A percentile compares a stretch with the other conserved stretches of the same genome.
Evolutionary conservation across 805 yeast species (phyloP).

Genomic region (Sugiyamaella lignohabitans): DNA sequence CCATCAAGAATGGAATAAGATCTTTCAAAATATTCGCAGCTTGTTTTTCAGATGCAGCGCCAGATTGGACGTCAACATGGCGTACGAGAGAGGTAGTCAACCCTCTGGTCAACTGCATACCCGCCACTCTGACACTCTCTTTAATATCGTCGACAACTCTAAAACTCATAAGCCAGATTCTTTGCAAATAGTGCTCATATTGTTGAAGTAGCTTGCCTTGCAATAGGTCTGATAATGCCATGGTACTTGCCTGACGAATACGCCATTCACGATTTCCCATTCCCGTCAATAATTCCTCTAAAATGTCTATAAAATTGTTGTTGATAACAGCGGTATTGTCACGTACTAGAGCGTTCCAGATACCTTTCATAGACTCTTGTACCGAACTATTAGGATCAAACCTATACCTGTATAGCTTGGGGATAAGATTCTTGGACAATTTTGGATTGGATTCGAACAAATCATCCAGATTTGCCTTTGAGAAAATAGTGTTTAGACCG

Average conservation of each 20-base stretch:
- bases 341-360: conserved; percentile 68
- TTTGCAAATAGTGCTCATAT: conserved; percentile 38
- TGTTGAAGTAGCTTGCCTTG: conserved; percentile 50
- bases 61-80: conserved; percentile 42
- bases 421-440: conserved; percentile 58
- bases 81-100: conserved; percentile 58
- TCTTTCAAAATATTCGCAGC: conserved; percentile 45
- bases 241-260: conserved; percentile 77
- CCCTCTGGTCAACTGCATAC: conserved; percentile 57
- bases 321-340: conserved; percentile 52
- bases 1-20: conserved; percentile 72
- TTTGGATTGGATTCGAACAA: conserved; percentile 48
- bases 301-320: conserved; percentile 50
- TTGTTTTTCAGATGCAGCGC: conserved; percentile 32
- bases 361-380: conserved; percentile 75
- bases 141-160: conserved; percentile 90
- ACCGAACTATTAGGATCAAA: conserved; percentile 79
- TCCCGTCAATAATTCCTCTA: conserved; percentile 55
- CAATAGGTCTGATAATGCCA: conserved; percentile 63
- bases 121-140: conserved; percentile 84
- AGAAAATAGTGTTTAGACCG: conserved; percentile 79
- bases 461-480: conserved; percentile 66
- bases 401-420: conserved; percentile 75
- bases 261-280: conserved; percentile 90
- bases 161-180: conserved; percentile 83